Base-by-base conservation (phyloP, 257 asterid genomes). In the Penstemon newberryi region DNA sequence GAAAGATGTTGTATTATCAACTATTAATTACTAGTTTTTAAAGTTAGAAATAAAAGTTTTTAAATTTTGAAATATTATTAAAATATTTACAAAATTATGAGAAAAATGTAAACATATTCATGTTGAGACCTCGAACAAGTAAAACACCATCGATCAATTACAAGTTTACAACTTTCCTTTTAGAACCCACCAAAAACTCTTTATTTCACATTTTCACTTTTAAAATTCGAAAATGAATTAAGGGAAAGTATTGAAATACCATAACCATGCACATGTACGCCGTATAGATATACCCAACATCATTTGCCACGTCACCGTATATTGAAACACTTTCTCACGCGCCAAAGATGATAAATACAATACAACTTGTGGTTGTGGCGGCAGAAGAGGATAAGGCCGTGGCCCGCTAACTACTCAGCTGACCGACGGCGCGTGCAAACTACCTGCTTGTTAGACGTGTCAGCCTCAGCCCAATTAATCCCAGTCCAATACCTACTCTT, bases 351-450 rank as follows among this genome's bases (percentile, higher is more conserved):
- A 43, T 42, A 5, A 15, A 15, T 15, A 15, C 18, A 15, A 8
- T 13, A 25, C 33, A 53, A 41, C 50, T 38, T 50, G 54, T 39
- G 67, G 67, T 40, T 68, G 11, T 10, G 58, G 54, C 4, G 38
- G 12, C 4, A 4, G 56, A 13, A 46, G 50, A 8, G 61, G 70
- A 71, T 71, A 63, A 71, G 59, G 70, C 52, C 65, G 5, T 56
- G 76, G 42, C 76, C 63, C 69, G 52, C 57, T 25, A 4, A 25
- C 8, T 49, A 37, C 33, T 40, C 6, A 9, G 3, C 0, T 46
- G 52, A 38, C 4, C 39, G 9, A n/a, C 19, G 1, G 67, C 56
- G 54, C 66, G 66, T 56, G 15, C 13, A 39, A 4, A 0, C 45
- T 66, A 63, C 65, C 7, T 38, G 18, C 66, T 6, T 8, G 51